These are phyloP conservation scores for Fusarium sp. DNA, from an alignment of 2,329 filamentous ascomycete species.

Conservation along the genomic window DNA sequence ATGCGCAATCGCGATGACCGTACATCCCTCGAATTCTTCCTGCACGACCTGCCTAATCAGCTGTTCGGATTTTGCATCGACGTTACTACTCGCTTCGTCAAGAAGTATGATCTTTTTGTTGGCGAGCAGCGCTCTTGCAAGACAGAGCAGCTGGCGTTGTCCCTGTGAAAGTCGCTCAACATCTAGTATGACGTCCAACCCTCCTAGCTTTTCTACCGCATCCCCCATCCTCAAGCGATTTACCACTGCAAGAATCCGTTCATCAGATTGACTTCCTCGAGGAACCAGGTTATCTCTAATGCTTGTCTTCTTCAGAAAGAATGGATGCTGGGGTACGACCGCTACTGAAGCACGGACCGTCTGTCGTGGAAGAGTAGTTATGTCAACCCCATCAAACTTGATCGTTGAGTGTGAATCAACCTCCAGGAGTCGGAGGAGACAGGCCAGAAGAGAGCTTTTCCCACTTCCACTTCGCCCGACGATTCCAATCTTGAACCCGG, in stretches of 20 bases:
- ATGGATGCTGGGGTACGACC: constrained; percentile 66
- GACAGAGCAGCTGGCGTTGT: constrained; percentile 63
- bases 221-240: constrained; percentile 1
- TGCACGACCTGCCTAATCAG: constrained; percentile 54
- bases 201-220: constrained; percentile 52
- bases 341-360: constrained; percentile 54
- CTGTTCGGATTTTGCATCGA: constrained; percentile 55
- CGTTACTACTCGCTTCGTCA: constrained; percentile 58
- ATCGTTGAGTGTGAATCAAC: constrained; percentile 58
- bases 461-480: constrained; percentile 62
- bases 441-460: constrained; percentile 57
- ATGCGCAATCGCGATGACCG: constrained; percentile 64
- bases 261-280: constrained; percentile 27
- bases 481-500: constrained; percentile 58
- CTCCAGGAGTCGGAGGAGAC: constrained; percentile 65
- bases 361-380: constrained; percentile 44
- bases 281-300: constrained; percentile 67
- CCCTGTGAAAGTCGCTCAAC: constrained; percentile 57
- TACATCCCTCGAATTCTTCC: constrained; percentile 60
- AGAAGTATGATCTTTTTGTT: constrained; percentile 56
- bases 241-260: constrained; percentile 57
- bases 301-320: constrained; percentile 62
- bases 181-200: constrained; percentile 55
- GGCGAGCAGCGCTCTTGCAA: constrained; percentile 56
- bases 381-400: constrained; percentile 61